A percentile compares a stretch with the other conserved stretches of the same genome.
Evolutionary conservation across 495 filamentous ascomycete species (phyloP).

Genomic region (Aspergillus conjunctus): DNA sequence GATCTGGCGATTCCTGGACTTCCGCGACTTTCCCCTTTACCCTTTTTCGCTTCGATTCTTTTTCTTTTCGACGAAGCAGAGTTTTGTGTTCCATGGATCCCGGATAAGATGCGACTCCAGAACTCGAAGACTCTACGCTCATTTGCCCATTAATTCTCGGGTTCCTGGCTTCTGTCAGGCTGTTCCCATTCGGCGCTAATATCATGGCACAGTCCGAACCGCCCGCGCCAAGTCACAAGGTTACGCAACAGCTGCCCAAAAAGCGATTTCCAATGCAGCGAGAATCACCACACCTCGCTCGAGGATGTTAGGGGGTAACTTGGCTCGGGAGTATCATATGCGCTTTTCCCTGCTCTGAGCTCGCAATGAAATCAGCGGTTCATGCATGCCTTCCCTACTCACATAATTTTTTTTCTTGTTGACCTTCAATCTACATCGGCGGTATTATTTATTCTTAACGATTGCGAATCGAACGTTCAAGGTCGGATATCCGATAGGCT

Average conservation of each 20-base stretch:
- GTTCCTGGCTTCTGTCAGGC: slow-evolving; percentile 15
- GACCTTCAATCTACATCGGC: slow-evolving; percentile 11
- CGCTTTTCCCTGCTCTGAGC: slow-evolving; percentile 10
- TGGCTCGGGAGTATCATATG: slow-evolving; percentile 27
- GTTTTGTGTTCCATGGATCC: not conserved
- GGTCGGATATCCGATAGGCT: slow-evolving; percentile 8
- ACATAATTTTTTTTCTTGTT: slow-evolving; percentile 11
- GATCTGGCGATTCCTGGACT: slow-evolving; percentile 33
- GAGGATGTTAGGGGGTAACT: slow-evolving; percentile 26
- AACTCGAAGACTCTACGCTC: not conserved
- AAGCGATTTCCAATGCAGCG: slow-evolving; percentile 21
- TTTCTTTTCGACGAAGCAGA: not conserved
- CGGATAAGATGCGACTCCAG: not conserved
- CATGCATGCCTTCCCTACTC: slow-evolving; percentile 20
- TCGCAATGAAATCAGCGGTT: slow-evolving; percentile 18
- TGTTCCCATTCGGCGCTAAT: slow-evolving; percentile 22
- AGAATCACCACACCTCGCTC: not conserved
- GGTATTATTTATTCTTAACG: not conserved
- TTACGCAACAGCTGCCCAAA: slow-evolving; percentile 30
- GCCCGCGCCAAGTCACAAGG: slow-evolving; percentile 26
- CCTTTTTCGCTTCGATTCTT: not conserved
- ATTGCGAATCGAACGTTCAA: slow-evolving; percentile 17
- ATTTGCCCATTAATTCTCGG: not conserved
- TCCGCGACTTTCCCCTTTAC: slow-evolving; percentile 23
- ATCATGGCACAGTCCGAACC: slow-evolving; percentile 24